Percentiles rank a stretch among this genome's conserved stretches.
These are phyloP conservation scores for Limtongia smithiae DNA, from an alignment of 805 yeast genomes.

Conservation along the genomic window DNA sequence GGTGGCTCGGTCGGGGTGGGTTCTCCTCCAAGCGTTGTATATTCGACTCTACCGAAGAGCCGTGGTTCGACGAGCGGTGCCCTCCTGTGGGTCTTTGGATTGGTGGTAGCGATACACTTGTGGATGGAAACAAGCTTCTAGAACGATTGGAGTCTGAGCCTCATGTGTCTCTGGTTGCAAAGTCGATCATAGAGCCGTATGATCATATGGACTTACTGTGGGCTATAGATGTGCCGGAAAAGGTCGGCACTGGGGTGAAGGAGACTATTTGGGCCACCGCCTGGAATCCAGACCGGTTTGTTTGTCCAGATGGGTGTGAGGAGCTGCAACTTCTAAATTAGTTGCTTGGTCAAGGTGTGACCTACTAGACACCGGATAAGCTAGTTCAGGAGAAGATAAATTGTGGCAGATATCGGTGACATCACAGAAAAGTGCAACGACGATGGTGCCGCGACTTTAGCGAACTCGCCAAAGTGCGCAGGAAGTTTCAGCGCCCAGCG, in stretches of 20 bases:
- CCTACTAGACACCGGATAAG: too few species aligned
- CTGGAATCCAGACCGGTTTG: constrained; percentile 12
- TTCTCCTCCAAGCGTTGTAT: constrained; percentile 50
- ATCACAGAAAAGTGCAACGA: too few species aligned
- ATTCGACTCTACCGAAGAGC: constrained; percentile 48
- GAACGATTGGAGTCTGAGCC: constrained; percentile 66
- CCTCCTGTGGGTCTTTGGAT: constrained; percentile 65
- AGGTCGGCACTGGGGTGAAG: constrained; percentile 52
- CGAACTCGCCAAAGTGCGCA: too few species aligned
- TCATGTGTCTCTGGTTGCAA: constrained; percentile 40
- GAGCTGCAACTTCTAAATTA: too few species aligned
- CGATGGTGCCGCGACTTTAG: too few species aligned
- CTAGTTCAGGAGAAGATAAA: too few species aligned
- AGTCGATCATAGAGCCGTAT: constrained; percentile 55
- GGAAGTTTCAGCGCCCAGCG: too few species aligned
- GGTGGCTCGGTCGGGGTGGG: constrained; percentile 75
- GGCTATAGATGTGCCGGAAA: constrained; percentile 73
- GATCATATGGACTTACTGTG: constrained; percentile 89
- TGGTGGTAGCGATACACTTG: constrained; percentile 72
- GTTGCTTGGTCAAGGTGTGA: too few species aligned
- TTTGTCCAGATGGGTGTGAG: constrained; percentile 23
- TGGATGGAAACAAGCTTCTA: constrained; percentile 65
- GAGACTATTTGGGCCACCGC: constrained; percentile 34
- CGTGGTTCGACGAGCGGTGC: constrained; percentile 39
- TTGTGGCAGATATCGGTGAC: too few species aligned